Percentiles rank a stretch among this genome's conserved stretches.
Evolutionary conservation across 1,139 yeast species (phyloP).

Genomic region (Hemisphaericaspora xylofermentans): DNA sequence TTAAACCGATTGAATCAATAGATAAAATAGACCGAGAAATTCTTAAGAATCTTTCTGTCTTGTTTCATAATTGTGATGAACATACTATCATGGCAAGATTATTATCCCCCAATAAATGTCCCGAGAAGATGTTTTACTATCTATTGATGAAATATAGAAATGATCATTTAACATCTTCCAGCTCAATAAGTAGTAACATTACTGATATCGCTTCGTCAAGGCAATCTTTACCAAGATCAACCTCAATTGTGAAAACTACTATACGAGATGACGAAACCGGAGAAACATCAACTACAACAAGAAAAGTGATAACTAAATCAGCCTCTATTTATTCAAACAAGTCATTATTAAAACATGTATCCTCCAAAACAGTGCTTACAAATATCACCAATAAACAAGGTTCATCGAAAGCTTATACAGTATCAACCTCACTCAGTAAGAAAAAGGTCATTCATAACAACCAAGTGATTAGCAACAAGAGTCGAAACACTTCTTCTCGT

Average conservation of each 20-base stretch:
- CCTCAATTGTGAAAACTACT: constrained; percentile 49
- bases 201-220: constrained; percentile 18
- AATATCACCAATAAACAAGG: constrained; percentile 32
- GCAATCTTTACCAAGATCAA: constrained; percentile 42
- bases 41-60: constrained; percentile 76
- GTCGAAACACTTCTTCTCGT: constrained; percentile 11
- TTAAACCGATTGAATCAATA: constrained; percentile 49
- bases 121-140: constrained; percentile 90
- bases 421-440: constrained; percentile 42
- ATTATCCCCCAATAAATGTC: constrained; percentile 57
- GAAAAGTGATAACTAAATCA: constrained; percentile 23
- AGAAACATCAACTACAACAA: constrained; percentile 20
- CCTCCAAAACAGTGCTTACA: constrained; percentile 20
- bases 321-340: constrained; percentile 23
- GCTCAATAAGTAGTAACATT: constrained; percentile 20
- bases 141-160: constrained; percentile 80
- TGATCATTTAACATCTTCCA: constrained; percentile 48
- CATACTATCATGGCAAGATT: constrained; percentile 60
- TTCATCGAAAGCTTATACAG: constrained; percentile 29
- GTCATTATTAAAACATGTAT: constrained; percentile 14
- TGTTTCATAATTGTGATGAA: constrained; percentile 86
- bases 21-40: constrained; percentile 78
- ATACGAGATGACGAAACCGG: constrained; percentile 29
- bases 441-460: constrained; percentile 32
- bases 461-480: constrained; percentile 19